Conservation (phyloP, 805 yeast genomes). For the Pichia membranifaciens region DNA sequence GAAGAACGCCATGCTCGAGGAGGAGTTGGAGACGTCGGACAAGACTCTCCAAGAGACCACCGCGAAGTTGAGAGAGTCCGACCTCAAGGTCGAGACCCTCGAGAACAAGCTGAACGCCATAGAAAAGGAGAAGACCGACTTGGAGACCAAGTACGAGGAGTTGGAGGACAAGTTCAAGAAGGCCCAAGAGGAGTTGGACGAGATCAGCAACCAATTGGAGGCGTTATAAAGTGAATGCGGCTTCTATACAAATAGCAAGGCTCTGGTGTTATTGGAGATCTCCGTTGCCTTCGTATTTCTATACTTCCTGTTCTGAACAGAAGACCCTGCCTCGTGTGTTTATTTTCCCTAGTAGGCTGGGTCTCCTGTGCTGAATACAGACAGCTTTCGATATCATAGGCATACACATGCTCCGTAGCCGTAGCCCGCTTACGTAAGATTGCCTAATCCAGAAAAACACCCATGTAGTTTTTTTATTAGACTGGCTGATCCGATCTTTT, state of each 20-base stretch:
- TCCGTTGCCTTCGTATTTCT: constrained; percentile 17
- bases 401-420: no score
- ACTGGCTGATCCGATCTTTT: no score
- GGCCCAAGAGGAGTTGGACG: constrained; percentile 92
- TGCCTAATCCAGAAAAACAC: no score
- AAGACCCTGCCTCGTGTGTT: no score
- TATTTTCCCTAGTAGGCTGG: neutral
- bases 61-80: constrained; percentile 89
- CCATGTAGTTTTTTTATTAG: no score
- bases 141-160: constrained; percentile 89
- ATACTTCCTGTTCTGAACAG: constrained; percentile 15
- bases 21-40: constrained; percentile 86
- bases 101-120: constrained; percentile 90
- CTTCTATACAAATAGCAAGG: neutral
- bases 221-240: constrained; percentile 37
- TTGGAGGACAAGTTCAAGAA: constrained; percentile 71
- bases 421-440: no score
- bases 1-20: constrained; percentile 84
- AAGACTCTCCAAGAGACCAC: constrained; percentile 88
- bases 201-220: constrained; percentile 94
- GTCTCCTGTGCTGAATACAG: neutral
- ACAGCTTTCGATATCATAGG: neutral
- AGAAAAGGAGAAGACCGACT: constrained; percentile 85
- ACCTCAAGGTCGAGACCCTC: constrained; percentile 91
- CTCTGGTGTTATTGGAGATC: constrained; percentile 10